Percentiles rank a stretch among this genome's conserved stretches.
Evolutionary conservation across 495 filamentous ascomycete genomes (phyloP).

Genomic region (Neohortaea acidophila): DNA sequence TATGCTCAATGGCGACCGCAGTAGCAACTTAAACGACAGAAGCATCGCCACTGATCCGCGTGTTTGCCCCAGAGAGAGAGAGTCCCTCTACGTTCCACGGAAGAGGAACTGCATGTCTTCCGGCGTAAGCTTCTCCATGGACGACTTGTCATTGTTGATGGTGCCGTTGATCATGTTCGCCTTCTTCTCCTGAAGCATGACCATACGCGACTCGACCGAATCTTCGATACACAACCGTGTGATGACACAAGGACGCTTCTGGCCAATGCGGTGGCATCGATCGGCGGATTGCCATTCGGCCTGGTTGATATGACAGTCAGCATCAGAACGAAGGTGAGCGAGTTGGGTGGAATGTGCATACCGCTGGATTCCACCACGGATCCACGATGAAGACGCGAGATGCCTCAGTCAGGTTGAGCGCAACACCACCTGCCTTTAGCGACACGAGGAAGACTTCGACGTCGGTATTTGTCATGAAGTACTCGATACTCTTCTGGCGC

Average conservation of each 20-base stretch:
- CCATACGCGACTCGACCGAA: constrained; percentile 86
- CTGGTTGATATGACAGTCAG: too few species aligned
- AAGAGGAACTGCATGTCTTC: constrained; percentile 94
- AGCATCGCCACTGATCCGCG: too few species aligned
- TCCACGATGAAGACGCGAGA: constrained; percentile 90
- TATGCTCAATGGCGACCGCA: too few species aligned
- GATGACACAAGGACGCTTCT: constrained; percentile 83
- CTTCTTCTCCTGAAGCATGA: constrained; percentile 93
- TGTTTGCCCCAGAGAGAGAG: too few species aligned
- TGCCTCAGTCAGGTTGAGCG: constrained; percentile 86
- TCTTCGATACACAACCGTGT: constrained; percentile 90
- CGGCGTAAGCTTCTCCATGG: constrained; percentile 75
- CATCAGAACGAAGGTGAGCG: too few species aligned
- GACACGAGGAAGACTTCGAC: constrained; percentile 92
- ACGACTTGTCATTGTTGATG: constrained; percentile 75
- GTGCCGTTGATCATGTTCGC: constrained; percentile 89
- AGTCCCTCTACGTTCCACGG: constrained; percentile 38
- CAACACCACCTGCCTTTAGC: constrained; percentile 88
- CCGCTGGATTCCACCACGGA: constrained; percentile 38
- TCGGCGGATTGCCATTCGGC: constrained; percentile 98
- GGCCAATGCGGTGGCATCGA: constrained; percentile 92
- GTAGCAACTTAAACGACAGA: too few species aligned
- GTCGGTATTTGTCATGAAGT: constrained; percentile 87
- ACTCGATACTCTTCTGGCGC: constrained; percentile 75
- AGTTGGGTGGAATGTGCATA: too few species aligned